phyloP scores from a whole-genome alignment of 2,329 filamentous ascomycete species.

The Fusarium humuli region DNA sequence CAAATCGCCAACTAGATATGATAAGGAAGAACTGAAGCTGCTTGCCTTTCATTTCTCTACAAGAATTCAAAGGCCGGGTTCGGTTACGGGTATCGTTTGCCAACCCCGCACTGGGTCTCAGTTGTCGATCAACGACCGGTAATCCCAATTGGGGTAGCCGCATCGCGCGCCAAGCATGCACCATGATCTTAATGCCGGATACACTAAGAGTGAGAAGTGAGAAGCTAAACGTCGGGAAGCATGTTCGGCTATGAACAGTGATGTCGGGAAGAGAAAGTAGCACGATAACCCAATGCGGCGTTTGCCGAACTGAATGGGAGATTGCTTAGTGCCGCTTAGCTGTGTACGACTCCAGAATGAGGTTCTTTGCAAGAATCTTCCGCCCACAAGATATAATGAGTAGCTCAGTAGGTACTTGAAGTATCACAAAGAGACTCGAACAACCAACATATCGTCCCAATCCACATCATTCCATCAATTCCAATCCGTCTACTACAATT shows the following conservation, averaged over 20 bases:
- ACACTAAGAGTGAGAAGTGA: background rate
- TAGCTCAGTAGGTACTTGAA: background rate
- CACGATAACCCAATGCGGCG: background rate
- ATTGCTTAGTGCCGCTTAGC: background rate
- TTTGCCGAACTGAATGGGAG: background rate
- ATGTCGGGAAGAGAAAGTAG: background rate
- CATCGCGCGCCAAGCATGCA: too few species aligned
- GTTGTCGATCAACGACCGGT: background rate
- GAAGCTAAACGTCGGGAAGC: background rate
- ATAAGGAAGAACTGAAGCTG: background rate
- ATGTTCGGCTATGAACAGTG: background rate
- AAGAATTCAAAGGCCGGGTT: background rate
- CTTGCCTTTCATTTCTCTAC: background rate
- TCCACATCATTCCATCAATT: background rate
- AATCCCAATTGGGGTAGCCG: background rate
- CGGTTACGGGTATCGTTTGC: background rate
- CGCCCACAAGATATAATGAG: background rate
- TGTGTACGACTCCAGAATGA: background rate
- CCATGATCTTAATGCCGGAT: background rate
- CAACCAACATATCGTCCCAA: background rate
- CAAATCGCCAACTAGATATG: background rate
- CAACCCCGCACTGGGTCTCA: background rate
- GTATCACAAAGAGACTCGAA: background rate
- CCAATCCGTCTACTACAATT: background rate
- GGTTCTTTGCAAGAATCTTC: background rate